These are phyloP conservation scores for Pestalotiopsis fici DNA, from an alignment of 2,329 filamentous ascomycete genomes.

Conservation along the genomic window DNA sequence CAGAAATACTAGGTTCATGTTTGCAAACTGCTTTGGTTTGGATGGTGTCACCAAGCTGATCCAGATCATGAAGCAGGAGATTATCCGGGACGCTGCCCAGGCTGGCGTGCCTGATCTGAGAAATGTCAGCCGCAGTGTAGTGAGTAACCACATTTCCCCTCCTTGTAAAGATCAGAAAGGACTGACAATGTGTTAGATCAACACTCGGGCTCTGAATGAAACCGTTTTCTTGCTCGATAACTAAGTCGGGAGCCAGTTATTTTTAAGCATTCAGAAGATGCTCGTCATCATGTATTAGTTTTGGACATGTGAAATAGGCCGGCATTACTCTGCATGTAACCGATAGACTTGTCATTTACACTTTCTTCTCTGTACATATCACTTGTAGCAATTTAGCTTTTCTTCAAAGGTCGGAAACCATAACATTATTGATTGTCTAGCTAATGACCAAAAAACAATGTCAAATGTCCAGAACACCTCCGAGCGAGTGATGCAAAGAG, in stretches of 20 bases:
- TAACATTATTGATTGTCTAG: background rate
- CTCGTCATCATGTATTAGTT: too few relatives aligned
- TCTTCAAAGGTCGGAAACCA: background rate
- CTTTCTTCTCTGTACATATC: background rate
- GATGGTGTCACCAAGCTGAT: slow-evolving; percentile 48
- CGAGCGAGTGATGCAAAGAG: slow-evolving; percentile 1
- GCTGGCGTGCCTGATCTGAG: slow-evolving; percentile 28
- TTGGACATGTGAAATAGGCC: too few relatives aligned
- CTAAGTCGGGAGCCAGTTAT: background rate
- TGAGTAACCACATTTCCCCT: background rate
- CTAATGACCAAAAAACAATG: background rate
- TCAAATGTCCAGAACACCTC: background rate
- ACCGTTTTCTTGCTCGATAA: slow-evolving; percentile 9
- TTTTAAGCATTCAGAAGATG: too few relatives aligned
- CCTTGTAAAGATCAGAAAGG: background rate
- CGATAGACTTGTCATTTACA: background rate
- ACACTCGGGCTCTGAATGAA: slow-evolving; percentile 7
- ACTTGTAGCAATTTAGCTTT: background rate
- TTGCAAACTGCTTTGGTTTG: slow-evolving; percentile 48
- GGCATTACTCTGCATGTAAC: too few relatives aligned
- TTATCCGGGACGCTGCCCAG: slow-evolving; percentile 35
- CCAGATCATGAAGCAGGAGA: slow-evolving; percentile 49
- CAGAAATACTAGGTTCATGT: slow-evolving; percentile 38
- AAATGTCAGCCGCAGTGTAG: slow-evolving; percentile 17
- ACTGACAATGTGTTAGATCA: background rate